Conservation (phyloP, 306 rosid genomes). For the Prunus padus region DNA sequence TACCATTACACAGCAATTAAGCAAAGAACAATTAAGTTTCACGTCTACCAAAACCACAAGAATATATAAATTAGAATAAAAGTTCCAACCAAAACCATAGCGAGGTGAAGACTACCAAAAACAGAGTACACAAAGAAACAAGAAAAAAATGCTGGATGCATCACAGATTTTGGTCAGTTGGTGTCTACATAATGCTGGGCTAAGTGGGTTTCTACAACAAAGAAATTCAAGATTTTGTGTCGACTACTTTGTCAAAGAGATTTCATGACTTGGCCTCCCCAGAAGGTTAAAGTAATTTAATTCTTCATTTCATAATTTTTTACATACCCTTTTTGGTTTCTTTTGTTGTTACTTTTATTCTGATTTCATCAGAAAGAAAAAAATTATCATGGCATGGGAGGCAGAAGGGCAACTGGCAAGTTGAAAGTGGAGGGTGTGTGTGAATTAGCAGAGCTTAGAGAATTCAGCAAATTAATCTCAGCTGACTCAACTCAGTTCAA, state of each 20-base stretch:
- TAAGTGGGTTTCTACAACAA: background rate
- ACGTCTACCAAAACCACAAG: too few species aligned
- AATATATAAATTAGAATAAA: too few species aligned
- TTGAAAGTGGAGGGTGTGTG: background rate
- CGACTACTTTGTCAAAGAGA: too few species aligned
- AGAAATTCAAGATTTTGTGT: conserved; percentile 3
- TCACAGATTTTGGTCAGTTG: background rate
- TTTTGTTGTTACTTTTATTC: too few species aligned
- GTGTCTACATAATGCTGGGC: background rate
- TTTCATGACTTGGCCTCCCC: too few species aligned
- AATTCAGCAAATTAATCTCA: background rate
- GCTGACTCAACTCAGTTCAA: background rate
- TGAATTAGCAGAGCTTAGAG: background rate
- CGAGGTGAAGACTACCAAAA: background rate
- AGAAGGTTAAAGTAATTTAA: background rate
- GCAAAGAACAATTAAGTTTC: too few species aligned
- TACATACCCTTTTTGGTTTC: too few species aligned
- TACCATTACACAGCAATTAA: background rate
- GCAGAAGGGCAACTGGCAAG: background rate
- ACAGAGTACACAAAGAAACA: background rate
- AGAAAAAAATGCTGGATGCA: background rate
- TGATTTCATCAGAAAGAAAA: too few species aligned
- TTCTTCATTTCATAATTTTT: background rate
- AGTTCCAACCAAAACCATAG: background rate
- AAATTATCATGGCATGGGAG: background rate